Evolutionary conservation across 257 asterid genomes (phyloP).

Genomic region (Nicotiana benthamiana): DNA sequence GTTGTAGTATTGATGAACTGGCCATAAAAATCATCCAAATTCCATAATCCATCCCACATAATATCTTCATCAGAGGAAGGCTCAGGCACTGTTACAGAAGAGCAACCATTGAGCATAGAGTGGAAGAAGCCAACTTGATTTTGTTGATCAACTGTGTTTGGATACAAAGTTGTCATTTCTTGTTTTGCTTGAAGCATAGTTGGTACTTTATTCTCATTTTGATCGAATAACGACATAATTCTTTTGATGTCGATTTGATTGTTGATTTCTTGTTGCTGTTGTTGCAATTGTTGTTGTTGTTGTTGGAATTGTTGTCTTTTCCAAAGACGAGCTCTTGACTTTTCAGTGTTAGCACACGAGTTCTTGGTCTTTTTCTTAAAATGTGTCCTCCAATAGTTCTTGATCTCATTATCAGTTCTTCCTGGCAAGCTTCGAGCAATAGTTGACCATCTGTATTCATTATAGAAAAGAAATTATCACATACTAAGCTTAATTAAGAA

Average conservation of each 20-base stretch:
- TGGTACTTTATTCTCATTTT: constrained; percentile 16
- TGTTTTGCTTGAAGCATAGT: constrained; percentile 29
- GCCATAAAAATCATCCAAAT: constrained; percentile 49
- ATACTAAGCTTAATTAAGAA: background rate
- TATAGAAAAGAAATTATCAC: background rate
- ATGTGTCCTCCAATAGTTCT: constrained; percentile 86
- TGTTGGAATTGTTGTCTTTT: constrained; percentile 59
- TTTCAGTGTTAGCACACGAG: constrained; percentile 26
- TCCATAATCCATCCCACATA: constrained; percentile 67
- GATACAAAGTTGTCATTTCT: constrained; percentile 18
- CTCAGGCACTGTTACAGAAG: constrained; percentile 20
- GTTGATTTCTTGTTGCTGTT: constrained; percentile 24
- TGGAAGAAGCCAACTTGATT: constrained; percentile 19
- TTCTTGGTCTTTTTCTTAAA: constrained; percentile 54
- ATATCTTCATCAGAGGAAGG: constrained; percentile 33
- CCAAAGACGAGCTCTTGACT: constrained; percentile 34
- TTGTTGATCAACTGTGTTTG: constrained; percentile 8
- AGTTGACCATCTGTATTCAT: constrained; percentile 58
- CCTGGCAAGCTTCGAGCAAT: constrained; percentile 84
- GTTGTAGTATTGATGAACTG: constrained; percentile 15
- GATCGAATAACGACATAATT: constrained; percentile 36
- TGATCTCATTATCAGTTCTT: constrained; percentile 75
- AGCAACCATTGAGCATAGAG: constrained; percentile 31
- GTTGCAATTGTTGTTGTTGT: constrained; percentile 37
- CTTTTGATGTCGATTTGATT: constrained; percentile 32